A percentile compares a stretch with the other conserved stretches of the same genome.
phyloP scores from a whole-genome alignment of 108 stramenopile species.

The Pseudonitzschia multistriata region DNA sequence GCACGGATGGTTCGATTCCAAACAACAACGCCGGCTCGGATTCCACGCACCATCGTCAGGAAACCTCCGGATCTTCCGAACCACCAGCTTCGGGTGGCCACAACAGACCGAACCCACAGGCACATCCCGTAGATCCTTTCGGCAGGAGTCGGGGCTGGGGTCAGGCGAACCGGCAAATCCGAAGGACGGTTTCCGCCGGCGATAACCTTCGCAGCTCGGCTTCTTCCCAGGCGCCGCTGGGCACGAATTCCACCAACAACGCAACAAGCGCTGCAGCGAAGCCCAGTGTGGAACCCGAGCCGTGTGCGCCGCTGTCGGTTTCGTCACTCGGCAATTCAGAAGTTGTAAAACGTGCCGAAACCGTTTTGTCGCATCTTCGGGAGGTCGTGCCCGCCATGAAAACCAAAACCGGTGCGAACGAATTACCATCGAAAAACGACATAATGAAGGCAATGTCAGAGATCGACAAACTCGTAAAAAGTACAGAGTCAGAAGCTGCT shows the following conservation, averaged over 20 bases:
- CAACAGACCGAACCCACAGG: background rate
- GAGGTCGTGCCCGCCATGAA: slow-evolving; percentile 25
- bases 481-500: slow-evolving; percentile 20
- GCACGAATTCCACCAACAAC: background rate
- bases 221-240: too few relatives aligned
- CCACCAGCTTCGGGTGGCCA: background rate
- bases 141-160: slow-evolving; percentile 13
- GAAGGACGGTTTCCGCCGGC: too few relatives aligned
- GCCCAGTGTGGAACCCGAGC: slow-evolving; percentile 2
- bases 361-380: slow-evolving; percentile 20
- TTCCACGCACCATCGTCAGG: background rate
- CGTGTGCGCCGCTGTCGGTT: slow-evolving; percentile 23
- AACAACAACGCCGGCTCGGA: background rate
- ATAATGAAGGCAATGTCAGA: slow-evolving; percentile 35
- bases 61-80: background rate
- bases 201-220: too few relatives aligned
- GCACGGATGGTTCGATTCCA: background rate
- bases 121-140: slow-evolving; percentile 6
- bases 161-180: too few relatives aligned
- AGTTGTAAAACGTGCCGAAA: slow-evolving; percentile 34
- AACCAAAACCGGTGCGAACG: background rate
- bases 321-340: slow-evolving; percentile 21
- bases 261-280: background rate
- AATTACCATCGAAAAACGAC: slow-evolving; percentile 38
- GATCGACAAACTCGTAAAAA: slow-evolving; percentile 36